Conservation (phyloP, 495 filamentous ascomycete species). For the Pyronema omphalodes region DNA sequence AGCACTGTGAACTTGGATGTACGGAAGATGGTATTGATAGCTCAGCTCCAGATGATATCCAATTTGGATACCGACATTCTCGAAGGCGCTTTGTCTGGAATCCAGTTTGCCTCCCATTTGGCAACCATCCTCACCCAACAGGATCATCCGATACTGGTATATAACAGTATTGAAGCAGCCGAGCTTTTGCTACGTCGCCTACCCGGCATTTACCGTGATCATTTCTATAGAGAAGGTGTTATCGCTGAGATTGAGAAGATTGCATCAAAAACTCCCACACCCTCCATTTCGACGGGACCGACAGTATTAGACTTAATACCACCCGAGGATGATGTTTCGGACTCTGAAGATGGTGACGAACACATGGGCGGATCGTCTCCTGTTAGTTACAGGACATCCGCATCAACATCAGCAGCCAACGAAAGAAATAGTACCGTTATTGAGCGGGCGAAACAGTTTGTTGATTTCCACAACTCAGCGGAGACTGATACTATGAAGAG, state of each 20-base stretch:
- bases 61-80: constrained; percentile 71
- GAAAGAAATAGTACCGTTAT: not conserved
- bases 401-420: constrained; percentile 27
- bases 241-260: constrained; percentile 79
- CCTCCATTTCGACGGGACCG: constrained; percentile 20
- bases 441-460: constrained; percentile 48
- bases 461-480: constrained; percentile 64
- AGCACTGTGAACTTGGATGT: constrained; percentile 96
- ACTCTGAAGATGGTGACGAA: constrained; percentile 22
- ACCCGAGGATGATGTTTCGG: constrained; percentile 24
- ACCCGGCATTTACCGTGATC: constrained; percentile 75
- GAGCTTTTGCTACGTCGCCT: constrained; percentile 72
- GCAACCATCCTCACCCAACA: constrained; percentile 92
- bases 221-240: constrained; percentile 94
- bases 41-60: constrained; percentile 97
- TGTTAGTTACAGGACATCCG: constrained; percentile 40
- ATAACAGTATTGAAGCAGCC: constrained; percentile 68
- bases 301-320: constrained; percentile 27
- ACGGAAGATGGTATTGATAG: constrained; percentile 86
- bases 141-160: constrained; percentile 75
- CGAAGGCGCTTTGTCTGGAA: constrained; percentile 68
- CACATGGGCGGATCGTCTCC: constrained; percentile 48
- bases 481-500: constrained; percentile 50
- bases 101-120: constrained; percentile 93
- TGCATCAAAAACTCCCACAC: constrained; percentile 26